Conservation (phyloP, 2,329 filamentous ascomycete species). For the Phialophora verrucosa region DNA sequence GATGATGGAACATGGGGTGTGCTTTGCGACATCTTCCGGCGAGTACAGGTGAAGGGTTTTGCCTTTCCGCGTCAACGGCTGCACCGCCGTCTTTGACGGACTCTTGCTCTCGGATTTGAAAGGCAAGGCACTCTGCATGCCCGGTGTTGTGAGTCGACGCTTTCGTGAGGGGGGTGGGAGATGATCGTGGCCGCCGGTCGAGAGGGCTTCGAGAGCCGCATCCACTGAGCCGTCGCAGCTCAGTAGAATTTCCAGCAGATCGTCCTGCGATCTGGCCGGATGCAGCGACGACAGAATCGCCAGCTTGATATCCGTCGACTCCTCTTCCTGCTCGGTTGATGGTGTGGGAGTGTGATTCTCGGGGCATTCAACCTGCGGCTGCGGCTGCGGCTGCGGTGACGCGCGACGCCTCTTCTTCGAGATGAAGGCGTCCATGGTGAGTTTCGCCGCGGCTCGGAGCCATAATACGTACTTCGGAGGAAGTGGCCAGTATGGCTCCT, state of each 20-base stretch:
- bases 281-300: conserved; percentile 81
- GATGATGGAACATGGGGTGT: conserved; percentile 90
- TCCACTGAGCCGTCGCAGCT: conserved; percentile 78
- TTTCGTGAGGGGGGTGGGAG: conserved; percentile 43
- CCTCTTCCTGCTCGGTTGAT: conserved; percentile 59
- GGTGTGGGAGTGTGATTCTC: conserved; percentile 3
- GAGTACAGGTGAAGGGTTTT: conserved; percentile 83
- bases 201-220: conserved; percentile 64
- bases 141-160: conserved; percentile 48
- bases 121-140: conserved; percentile 69
- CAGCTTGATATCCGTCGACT: conserved; percentile 88
- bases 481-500: not conserved
- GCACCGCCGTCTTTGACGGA: conserved; percentile 44
- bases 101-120: conserved; percentile 39
- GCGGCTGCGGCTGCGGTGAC: conserved; percentile 24
- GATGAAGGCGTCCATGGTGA: conserved; percentile 50
- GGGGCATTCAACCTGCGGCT: conserved; percentile 11
- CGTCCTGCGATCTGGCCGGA: conserved; percentile 66
- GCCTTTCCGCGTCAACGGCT: conserved; percentile 72
- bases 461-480: conserved; percentile 29
- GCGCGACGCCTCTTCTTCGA: conserved; percentile 46
- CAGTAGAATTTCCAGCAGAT: conserved; percentile 78
- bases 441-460: conserved; percentile 34
- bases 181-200: conserved; percentile 30
- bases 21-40: conserved; percentile 76